A percentile compares a stretch with the other conserved stretches of the same genome.
phyloP scores from a whole-genome alignment of 768 basidiomycete species.

The Termitomyces sp. region DNA sequence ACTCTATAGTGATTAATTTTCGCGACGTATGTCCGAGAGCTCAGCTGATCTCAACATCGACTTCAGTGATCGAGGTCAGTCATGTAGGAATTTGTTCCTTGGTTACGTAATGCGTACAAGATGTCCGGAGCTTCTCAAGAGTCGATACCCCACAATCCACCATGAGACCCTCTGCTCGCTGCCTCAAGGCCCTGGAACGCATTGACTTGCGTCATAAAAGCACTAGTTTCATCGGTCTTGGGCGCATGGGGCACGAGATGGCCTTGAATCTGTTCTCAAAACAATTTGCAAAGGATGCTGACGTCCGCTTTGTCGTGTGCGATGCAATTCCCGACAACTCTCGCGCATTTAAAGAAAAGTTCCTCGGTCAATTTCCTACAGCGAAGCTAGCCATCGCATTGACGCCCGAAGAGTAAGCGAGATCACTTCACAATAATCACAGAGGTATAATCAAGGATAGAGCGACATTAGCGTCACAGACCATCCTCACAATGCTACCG shows the following conservation, averaged over 20 bases:
- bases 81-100: not conserved
- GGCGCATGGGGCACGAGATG: conserved; percentile 89
- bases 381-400: conserved; percentile 52
- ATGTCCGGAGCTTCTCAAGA: conserved; percentile 1
- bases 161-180: conserved; percentile 49
- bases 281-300: conserved; percentile 44
- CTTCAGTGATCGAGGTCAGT: too few species aligned
- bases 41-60: too few species aligned
- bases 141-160: conserved; percentile 5
- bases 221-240: conserved; percentile 81
- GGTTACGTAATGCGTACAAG: conserved; percentile 5
- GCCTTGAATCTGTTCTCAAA: conserved; percentile 79
- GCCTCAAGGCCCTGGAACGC: conserved; percentile 32
- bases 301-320: conserved; percentile 68
- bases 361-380: conserved; percentile 51
- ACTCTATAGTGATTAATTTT: not conserved
- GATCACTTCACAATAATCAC: conserved; percentile 7
- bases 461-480: conserved; percentile 55
- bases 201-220: conserved; percentile 36
- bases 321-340: conserved; percentile 64
- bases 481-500: conserved; percentile 86
- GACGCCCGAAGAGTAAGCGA: conserved; percentile 70
- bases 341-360: conserved; percentile 46
- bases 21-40: too few species aligned
- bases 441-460: conserved; percentile 28